Evolutionary conservation across 2,329 filamentous ascomycete genomes (phyloP).

Genomic region (Pseudohalonectria lignicola): DNA sequence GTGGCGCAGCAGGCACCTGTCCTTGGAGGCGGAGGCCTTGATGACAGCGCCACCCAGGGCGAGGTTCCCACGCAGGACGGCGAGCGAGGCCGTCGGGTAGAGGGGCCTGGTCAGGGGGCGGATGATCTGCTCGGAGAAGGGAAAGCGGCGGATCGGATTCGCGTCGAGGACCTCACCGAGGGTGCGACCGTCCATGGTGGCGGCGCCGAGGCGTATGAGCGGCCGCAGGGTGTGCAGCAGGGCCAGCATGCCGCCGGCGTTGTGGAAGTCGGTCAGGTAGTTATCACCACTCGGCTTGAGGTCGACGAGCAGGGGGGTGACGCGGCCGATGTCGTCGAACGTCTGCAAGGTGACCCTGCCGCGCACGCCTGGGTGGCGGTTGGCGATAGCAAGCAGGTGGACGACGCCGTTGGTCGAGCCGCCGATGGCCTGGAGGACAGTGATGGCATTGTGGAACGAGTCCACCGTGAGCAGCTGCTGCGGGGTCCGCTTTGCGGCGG

Average conservation of each 20-base stretch:
- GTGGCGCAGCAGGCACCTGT: conserved; percentile 44
- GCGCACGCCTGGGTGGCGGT: conserved; percentile 57
- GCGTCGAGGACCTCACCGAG: conserved; percentile 67
- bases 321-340: conserved; percentile 66
- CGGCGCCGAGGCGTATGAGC: conserved; percentile 64
- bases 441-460: conserved; percentile 76
- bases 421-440: conserved; percentile 72
- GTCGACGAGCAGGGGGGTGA: conserved; percentile 72
- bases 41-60: conserved; percentile 76
- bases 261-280: conserved; percentile 84
- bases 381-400: conserved; percentile 76
- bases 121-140: conserved; percentile 37
- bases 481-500: conserved; percentile 58
- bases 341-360: conserved; percentile 60
- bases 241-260: conserved; percentile 74
- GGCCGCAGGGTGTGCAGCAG: conserved; percentile 70
- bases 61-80: conserved; percentile 74
- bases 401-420: conserved; percentile 80
- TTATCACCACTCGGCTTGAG: conserved; percentile 79
- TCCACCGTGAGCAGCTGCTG: conserved; percentile 60
- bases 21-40: conserved; percentile 80
- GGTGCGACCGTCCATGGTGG: conserved; percentile 76
- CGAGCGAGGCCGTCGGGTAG: conserved; percentile 67
- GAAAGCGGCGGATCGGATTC: conserved; percentile 44
- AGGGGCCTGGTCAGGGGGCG: conserved; percentile 54